Evolutionary conservation across 2,329 filamentous ascomycete species (phyloP), one percentile per base, ranked within the genome.

Genomic region (Sporothrix euskadiensis): DNA sequence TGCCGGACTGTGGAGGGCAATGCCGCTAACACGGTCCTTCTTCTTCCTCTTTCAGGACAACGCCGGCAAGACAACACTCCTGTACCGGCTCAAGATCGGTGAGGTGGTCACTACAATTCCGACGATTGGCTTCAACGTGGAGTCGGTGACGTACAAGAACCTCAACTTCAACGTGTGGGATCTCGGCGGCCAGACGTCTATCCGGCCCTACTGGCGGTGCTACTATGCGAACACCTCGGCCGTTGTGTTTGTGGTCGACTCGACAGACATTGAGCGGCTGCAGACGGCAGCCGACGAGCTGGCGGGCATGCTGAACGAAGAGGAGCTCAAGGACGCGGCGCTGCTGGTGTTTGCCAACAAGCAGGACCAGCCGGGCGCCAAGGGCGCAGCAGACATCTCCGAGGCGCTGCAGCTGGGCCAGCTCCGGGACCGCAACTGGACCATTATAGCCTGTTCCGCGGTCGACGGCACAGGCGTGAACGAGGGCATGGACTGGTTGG

Each of bases 81-180:
- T 99, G 74, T 99, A 99, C 86, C 92, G 95, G 83, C 86, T 99
- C 78, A 98, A 98, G 94, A 97, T 99, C 80, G 96, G 96, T 81
- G 96, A 99, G 83, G 96, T 99, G 61, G 96, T 99, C 77, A 98
- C 96, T 75, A 99, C 96, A 79, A 98, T 98, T 87, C 96, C 96
- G 26, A 99, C 96, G 72, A 98, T 99, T 82, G 96, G 96, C 75
- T 99, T 99, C 87, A 99, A 99, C 82, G 96, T 99, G 79, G 96
- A 99, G 84, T 97, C 94, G 30, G 96, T 99, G 76, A 96, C 94
- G 78, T 99, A 99, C 87, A 95, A 95, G 83, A 98, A 98, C 82
- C 88, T 99, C 75, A 97, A 98, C 83, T 97, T 99, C 83, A 98
- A 98, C 81, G 96, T 99, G 80, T 99, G 96, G 96, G 95, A 98